These are phyloP conservation scores for Plasmodium inui DNA, from an alignment of 169 alveolate species.

Conservation along the genomic window DNA sequence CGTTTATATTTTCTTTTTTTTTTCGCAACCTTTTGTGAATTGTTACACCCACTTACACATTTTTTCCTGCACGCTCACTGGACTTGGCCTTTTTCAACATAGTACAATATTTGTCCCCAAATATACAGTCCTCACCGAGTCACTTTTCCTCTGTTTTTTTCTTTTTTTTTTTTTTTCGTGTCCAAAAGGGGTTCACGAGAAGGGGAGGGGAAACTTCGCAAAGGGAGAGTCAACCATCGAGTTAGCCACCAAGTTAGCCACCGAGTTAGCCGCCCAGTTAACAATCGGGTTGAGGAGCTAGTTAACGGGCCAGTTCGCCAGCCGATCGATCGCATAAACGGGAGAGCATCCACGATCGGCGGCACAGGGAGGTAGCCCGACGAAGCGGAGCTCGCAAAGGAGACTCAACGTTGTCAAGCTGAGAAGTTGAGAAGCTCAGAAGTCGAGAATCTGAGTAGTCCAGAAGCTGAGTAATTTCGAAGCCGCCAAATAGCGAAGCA, in stretches of 20 bases:
- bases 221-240: not conserved
- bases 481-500: not conserved
- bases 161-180: not conserved
- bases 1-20: not conserved
- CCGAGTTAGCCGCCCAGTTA: too few species aligned
- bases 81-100: not conserved
- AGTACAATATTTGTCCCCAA: not conserved
- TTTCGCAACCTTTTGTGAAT: not conserved
- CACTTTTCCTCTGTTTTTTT: not conserved
- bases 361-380: not conserved
- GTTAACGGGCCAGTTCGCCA: not conserved
- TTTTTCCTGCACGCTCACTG: not conserved
- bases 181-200: not conserved
- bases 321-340: not conserved
- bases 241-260: not conserved
- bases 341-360: too few species aligned
- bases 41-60: not conserved
- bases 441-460: too few species aligned
- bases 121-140: not conserved
- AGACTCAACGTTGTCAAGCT: not conserved
- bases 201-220: not conserved
- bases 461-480: not conserved
- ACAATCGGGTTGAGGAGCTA: too few species aligned
- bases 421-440: too few species aligned
- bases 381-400: not conserved